These are phyloP conservation scores for Ceratocystis huliohia DNA, from an alignment of 2,329 filamentous ascomycete species.

Conservation along the genomic window DNA sequence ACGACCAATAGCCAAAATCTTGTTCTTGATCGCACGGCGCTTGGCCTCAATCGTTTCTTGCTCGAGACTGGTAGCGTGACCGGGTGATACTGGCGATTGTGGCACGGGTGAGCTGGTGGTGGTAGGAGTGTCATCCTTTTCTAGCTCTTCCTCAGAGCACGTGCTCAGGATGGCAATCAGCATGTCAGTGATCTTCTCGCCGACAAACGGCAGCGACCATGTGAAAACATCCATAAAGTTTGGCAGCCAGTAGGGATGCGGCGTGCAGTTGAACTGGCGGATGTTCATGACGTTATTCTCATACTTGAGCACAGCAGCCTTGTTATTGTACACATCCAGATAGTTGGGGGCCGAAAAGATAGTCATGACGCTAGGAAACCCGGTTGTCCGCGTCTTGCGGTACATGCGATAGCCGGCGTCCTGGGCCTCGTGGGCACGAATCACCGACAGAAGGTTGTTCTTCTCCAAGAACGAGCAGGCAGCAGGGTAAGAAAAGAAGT, in stretches of 20 bases:
- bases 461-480: slow-evolving; percentile 97
- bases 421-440: slow-evolving; percentile 94
- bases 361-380: slow-evolving; percentile 98
- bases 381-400: slow-evolving; percentile 91
- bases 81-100: slow-evolving; percentile 51
- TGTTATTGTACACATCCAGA: slow-evolving; percentile 99
- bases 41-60: slow-evolving; percentile 79
- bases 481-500: slow-evolving; percentile 97
- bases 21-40: slow-evolving; percentile 96
- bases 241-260: slow-evolving; percentile 96
- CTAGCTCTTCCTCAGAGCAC: slow-evolving; percentile 96
- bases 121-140: slow-evolving; percentile 61
- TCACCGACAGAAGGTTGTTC: slow-evolving; percentile 94
- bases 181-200: slow-evolving; percentile 99
- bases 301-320: slow-evolving; percentile 96
- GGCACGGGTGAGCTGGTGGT: slow-evolving; percentile 45
- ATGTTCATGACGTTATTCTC: slow-evolving; percentile 99
- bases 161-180: slow-evolving; percentile 96
- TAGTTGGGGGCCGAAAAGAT: slow-evolving; percentile 99
- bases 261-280: slow-evolving; percentile 97
- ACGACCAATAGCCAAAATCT: slow-evolving; percentile 93
- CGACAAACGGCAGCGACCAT: slow-evolving; percentile 98
- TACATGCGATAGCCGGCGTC: slow-evolving; percentile 99
- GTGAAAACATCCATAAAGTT: slow-evolving; percentile 99
- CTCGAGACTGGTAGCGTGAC: background rate